Percentiles rank a stretch among this genome's conserved stretches.
phyloP scores from a whole-genome alignment of 768 basidiomycete species.

The Daedaleopsis nitida region DNA sequence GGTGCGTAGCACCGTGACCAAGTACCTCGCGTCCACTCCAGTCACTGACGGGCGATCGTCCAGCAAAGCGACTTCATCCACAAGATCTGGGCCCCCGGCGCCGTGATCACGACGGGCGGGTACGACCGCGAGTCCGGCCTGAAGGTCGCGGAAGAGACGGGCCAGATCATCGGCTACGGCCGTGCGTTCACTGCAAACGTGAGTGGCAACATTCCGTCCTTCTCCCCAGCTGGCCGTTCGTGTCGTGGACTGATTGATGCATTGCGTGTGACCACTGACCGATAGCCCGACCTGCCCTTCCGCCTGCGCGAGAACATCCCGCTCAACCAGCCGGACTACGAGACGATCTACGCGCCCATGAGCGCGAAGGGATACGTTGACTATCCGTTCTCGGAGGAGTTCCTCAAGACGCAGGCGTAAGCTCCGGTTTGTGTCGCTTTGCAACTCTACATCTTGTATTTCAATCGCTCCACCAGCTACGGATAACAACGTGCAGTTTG shows the following conservation, averaged over 20 bases:
- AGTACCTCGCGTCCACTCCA: no score
- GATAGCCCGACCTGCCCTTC: conserved; percentile 44
- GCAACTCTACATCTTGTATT: no score
- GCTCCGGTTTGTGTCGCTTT: no score
- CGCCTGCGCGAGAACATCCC: conserved; percentile 38
- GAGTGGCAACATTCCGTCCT: background rate
- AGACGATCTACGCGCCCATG: conserved; percentile 41
- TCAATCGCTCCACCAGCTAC: no score
- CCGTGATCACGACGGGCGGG: conserved; percentile 18
- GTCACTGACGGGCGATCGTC: background rate
- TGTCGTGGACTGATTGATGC: background rate
- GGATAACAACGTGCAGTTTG: no score
- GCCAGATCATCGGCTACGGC: conserved; percentile 23
- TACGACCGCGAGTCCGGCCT: conserved; percentile 21
- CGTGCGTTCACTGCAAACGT: conserved; percentile 34
- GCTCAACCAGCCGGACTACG: conserved; percentile 34
- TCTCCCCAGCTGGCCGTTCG: no score
- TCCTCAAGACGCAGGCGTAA: background rate
- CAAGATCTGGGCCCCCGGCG: conserved; percentile 8
- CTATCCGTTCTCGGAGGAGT: conserved; percentile 20
- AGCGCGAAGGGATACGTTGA: conserved; percentile 30
- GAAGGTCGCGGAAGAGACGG: conserved; percentile 17
- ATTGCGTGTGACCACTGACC: no score
- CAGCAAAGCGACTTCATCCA: conserved; percentile 18
- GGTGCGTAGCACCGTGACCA: background rate